Conservation (phyloP, 768 basidiomycete species). For the Scleroderma citrinum region DNA sequence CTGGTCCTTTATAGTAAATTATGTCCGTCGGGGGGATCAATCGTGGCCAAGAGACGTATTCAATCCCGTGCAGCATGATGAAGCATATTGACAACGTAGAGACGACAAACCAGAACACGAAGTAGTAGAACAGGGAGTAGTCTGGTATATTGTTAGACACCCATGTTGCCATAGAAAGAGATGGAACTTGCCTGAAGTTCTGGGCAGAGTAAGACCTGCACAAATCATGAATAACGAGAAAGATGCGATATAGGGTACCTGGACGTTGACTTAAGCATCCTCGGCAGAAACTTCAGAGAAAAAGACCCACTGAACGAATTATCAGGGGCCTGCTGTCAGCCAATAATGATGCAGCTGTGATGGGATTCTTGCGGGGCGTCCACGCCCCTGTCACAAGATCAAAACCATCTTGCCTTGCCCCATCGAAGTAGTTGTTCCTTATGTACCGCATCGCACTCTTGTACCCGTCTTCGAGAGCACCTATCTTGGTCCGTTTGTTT, state of each 20-base stretch:
- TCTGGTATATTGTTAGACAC: slow-evolving; percentile 39
- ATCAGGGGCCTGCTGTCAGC: slow-evolving; percentile 76
- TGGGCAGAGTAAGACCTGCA: slow-evolving; percentile 79
- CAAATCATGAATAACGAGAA: slow-evolving; percentile 87
- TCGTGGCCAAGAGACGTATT: slow-evolving; percentile 93
- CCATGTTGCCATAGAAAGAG: neutral
- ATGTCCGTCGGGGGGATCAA: slow-evolving; percentile 72
- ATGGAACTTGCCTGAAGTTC: slow-evolving; percentile 67
- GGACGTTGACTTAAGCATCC: neutral
- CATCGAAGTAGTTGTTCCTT: slow-evolving; percentile 97
- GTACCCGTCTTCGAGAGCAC: slow-evolving; percentile 76
- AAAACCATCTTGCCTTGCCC: slow-evolving; percentile 88
- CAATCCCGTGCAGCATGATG: slow-evolving; percentile 81
- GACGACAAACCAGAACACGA: slow-evolving; percentile 71
- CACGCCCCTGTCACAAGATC: slow-evolving; percentile 91
- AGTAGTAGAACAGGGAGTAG: slow-evolving; percentile 81
- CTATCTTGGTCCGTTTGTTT: slow-evolving; percentile 79
- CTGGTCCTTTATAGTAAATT: slow-evolving; percentile 86
- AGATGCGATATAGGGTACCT: slow-evolving; percentile 81
- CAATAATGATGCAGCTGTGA: slow-evolving; percentile 64
- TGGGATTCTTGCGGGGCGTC: slow-evolving; percentile 73
- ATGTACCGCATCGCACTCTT: slow-evolving; percentile 83
- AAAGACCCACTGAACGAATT: slow-evolving; percentile 66
- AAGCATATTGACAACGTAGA: slow-evolving; percentile 58
- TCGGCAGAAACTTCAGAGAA: neutral